Evolutionary conservation across 1,139 yeast species (phyloP).

Genomic region (Geotrichum bryndzae): DNA sequence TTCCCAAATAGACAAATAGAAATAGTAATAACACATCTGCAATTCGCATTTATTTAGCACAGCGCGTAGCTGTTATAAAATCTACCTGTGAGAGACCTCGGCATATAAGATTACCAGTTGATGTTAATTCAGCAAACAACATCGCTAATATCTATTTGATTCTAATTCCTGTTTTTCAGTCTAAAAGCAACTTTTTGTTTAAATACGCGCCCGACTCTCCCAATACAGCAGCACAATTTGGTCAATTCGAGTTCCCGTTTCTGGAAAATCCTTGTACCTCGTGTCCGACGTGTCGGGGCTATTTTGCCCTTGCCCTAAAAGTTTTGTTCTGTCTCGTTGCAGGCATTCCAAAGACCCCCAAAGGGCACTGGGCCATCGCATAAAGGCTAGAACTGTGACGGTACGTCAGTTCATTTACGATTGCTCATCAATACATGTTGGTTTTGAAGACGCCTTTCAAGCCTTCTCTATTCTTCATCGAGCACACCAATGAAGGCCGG

Average conservation of each 20-base stretch:
- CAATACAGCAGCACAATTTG: too few species aligned
- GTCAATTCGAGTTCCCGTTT: too few species aligned
- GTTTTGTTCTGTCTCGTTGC: background rate
- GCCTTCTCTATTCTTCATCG: background rate
- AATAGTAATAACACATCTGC: background rate
- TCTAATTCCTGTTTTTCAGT: too few species aligned
- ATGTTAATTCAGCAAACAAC: too few species aligned
- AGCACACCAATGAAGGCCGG: background rate
- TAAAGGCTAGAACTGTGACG: background rate
- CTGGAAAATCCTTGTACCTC: background rate
- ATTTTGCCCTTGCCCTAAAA: background rate
- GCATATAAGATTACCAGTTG: too few species aligned
- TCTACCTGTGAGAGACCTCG: background rate
- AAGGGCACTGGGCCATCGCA: background rate
- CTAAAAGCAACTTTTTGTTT: too few species aligned
- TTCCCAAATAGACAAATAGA: constrained; percentile 1
- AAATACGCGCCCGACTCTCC: too few species aligned
- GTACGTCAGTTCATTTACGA: background rate
- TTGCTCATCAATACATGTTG: background rate
- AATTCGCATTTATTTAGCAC: background rate
- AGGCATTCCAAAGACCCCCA: background rate
- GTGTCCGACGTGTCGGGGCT: background rate
- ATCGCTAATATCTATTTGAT: too few species aligned
- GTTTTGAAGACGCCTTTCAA: background rate
- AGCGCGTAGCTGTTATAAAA: background rate